These are phyloP conservation scores for Phaffomyces thermotolerans DNA, from an alignment of 805 yeast genomes.

Conservation along the genomic window DNA sequence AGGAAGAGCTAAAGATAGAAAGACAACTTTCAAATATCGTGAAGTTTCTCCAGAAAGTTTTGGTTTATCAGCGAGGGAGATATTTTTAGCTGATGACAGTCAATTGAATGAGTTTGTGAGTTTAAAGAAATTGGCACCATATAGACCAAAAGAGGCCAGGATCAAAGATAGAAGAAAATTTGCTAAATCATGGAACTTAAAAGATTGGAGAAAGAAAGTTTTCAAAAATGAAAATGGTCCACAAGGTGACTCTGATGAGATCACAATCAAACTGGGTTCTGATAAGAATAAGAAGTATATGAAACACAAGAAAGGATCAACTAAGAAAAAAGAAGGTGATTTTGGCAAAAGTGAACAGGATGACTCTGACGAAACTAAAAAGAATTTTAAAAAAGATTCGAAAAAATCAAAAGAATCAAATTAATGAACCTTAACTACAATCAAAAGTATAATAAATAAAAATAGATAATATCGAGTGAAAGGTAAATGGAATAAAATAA, in stretches of 20 bases:
- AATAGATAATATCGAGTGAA: background rate
- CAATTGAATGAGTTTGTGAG: slow-evolving; percentile 81
- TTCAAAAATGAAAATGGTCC: slow-evolving; percentile 57
- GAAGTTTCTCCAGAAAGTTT: slow-evolving; percentile 93
- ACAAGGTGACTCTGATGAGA: slow-evolving; percentile 18
- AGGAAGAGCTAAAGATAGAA: slow-evolving; percentile 44
- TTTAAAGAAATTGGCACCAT: slow-evolving; percentile 89
- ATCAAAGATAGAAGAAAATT: slow-evolving; percentile 77
- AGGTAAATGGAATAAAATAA: background rate
- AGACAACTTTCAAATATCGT: slow-evolving; percentile 68
- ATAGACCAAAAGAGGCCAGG: slow-evolving; percentile 65
- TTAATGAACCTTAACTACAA: no score
- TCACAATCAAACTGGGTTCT: slow-evolving; percentile 18
- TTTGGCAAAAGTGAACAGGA: no score
- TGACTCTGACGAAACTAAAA: no score
- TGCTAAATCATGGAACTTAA: slow-evolving; percentile 71
- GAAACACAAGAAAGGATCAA: no score
- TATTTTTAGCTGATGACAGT: slow-evolving; percentile 81
- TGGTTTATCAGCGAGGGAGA: slow-evolving; percentile 82
- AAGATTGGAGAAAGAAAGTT: slow-evolving; percentile 84
- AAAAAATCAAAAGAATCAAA: background rate
- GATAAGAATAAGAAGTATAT: background rate
- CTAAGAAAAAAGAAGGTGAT: no score
- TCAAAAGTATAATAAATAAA: background rate
- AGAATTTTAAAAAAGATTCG: background rate